Base-by-base conservation (phyloP, 306 rosid genomes). In the Acacia crassicarpa region DNA sequence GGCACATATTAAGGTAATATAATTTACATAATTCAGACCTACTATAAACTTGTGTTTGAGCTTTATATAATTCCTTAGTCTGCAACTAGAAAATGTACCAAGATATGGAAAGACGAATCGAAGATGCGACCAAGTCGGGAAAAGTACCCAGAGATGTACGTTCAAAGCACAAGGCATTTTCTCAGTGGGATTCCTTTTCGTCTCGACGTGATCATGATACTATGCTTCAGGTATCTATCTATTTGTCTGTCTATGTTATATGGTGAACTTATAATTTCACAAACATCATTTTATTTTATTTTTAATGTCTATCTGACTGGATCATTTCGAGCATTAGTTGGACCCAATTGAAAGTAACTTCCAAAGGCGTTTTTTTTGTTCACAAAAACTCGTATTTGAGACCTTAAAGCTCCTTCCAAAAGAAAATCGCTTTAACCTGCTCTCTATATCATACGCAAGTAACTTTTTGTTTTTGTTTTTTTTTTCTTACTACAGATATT, bases 161-260 rank as follows among this genome's bases (percentile, higher is more conserved):
- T 54, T 84, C 83, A 27, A 90, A 84, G 78, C 85, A 88, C 25
- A 74, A 16, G 44, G 92, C 85, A 22, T 93, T 94, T 83, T 83
- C 91, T 76, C 84, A 85, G 19, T 94, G 98, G 97, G 84, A 87
- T 22, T 69, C 74, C 3, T 86, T 74, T 83, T 66, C 85, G 59
- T 95, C 98, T 77, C 84, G 38, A 23, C 91, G 83, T 40, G 94
- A 94, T 82, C 97, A 94, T 56, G 88, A 80, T 81, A 84, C 97
- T 53, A 83, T 94, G 79, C 88, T 94, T 83, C 97, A 85, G 70
- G 98, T 94, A 85, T 49, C 19, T 49, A 16, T 49, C 3, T 9
- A 0, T 48, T 0, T 43, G 9, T 46, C 15, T 76, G 41, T 75
- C 9, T 44, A 44, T 44, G 2, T 44, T 48, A 14, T 77, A 38